Conservation (phyloP, 2,329 filamentous ascomycete genomes). For the Paraphaeosphaeria minitans region DNA sequence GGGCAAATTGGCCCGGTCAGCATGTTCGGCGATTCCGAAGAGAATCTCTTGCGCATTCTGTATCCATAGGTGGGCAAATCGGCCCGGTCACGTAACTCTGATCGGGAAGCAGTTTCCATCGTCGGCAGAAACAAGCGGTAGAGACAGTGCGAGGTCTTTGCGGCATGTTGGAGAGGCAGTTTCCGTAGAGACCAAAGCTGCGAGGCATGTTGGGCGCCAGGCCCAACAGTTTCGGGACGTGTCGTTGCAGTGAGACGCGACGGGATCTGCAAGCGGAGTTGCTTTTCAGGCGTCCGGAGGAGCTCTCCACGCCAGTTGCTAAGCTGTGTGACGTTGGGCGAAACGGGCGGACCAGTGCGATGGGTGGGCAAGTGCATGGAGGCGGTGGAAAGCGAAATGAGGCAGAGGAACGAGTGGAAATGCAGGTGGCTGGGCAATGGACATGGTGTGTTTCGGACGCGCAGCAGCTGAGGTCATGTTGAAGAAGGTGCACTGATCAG, state of each 20-base stretch:
- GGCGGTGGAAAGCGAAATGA: conserved; percentile 15
- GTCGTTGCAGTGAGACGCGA: conserved; percentile 8
- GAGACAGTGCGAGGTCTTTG: neutral
- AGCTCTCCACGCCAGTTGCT: conserved; percentile 17
- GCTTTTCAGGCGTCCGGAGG: conserved; percentile 21
- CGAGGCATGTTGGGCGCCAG: neutral
- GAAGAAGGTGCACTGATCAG: conserved; percentile 29
- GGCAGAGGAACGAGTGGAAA: conserved; percentile 6
- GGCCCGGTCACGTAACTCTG: conserved; percentile 6
- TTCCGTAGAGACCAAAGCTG: too few species aligned
- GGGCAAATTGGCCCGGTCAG: too few species aligned
- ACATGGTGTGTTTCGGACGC: neutral
- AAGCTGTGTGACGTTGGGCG: conserved; percentile 23
- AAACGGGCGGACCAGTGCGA: conserved; percentile 21
- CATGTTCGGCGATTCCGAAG: conserved; percentile 26
- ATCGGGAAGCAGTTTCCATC: conserved; percentile 7
- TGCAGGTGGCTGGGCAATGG: neutral
- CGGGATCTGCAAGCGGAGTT: conserved; percentile 12
- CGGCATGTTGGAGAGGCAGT: conserved; percentile 5
- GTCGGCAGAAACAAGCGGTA: neutral
- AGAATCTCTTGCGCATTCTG: neutral
- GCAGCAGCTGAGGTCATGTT: conserved; percentile 10
- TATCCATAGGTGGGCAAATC: conserved; percentile 23
- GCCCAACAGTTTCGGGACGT: conserved; percentile 7
- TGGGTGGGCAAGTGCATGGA: conserved; percentile 20